Evolutionary conservation across 2,329 filamentous ascomycete genomes (phyloP).

Genomic region (Trematosphaeria pertusa): DNA sequence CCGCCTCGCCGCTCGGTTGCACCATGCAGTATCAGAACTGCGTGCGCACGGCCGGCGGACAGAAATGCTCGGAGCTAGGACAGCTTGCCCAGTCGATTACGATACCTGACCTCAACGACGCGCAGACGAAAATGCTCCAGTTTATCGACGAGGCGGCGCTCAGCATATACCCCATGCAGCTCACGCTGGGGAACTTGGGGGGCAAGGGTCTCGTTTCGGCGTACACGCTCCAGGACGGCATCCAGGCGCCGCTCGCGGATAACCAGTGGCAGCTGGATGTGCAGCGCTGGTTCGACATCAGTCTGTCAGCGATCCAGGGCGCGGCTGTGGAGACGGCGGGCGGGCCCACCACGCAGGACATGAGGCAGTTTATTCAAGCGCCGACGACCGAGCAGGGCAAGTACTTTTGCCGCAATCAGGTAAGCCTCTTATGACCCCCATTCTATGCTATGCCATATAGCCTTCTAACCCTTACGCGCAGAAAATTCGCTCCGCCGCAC

Average conservation of each 20-base stretch:
- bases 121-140: not conserved
- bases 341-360: not conserved
- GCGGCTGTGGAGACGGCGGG: slow-evolving; percentile 10
- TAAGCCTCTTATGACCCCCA: not conserved
- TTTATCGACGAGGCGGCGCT: not conserved
- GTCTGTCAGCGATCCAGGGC: slow-evolving; percentile 38
- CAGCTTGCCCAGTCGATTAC: not conserved
- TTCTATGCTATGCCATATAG: not conserved
- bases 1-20: slow-evolving; percentile 33
- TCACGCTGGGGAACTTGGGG: not conserved
- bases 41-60: not conserved
- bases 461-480: not conserved
- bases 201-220: not conserved
- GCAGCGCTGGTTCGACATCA: slow-evolving; percentile 32
- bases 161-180: not conserved
- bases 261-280: slow-evolving; percentile 48
- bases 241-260: slow-evolving; percentile 12
- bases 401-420: not conserved
- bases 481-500: slow-evolving; percentile 7
- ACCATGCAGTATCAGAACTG: slow-evolving; percentile 42
- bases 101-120: not conserved
- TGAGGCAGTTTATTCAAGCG: not conserved
- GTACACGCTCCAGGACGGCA: not conserved
- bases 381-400: not conserved
- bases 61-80: not conserved